Base-by-base conservation (phyloP, 495 filamentous ascomycete species). In the Penicillium lagena region DNA sequence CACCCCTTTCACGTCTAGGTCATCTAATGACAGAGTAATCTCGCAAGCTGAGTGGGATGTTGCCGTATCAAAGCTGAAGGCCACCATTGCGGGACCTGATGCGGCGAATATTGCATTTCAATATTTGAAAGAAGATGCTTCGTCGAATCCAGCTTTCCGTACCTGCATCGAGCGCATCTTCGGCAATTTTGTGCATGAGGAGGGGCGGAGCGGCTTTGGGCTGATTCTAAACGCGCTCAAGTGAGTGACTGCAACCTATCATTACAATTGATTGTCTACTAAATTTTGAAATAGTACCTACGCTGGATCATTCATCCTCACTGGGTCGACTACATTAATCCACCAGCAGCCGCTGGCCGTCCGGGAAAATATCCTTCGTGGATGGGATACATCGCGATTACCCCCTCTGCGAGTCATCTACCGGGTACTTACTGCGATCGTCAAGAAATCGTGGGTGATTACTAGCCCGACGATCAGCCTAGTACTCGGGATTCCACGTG, bases 291-390 rank as follows among this genome's bases (percentile, higher is more conserved):
- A 17, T 56, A 90, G 85, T 47, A 85, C 85, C 28, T 73, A 73
- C 12, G 64, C 80, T 0, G 86, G 85, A 7, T 87, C 80, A 31
- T 58, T 87, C 11, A 60, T 86, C 12, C 60, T 83, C n/a, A 89
- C 86, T 0, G 83, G 85, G 13, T 79, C 79, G 13, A 67, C 69
- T 28, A 82, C 72, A 1, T 76, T 78, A 0, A 62, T 89, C 15
- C 75, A 84, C 40, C 65, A 79, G 39, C 86, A 86, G 48, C 72
- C 82, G 4, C 49, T 83, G 7, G 60, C 70, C 32, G 64, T 76
- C 29, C 77, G 87, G 3, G 72, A 83, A 54, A 69, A 75, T 14
- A 71, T 87, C 33, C 60, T 89, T 9, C 66, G 76, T 15, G 49
- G 66, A 29, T 87, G 85, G 82, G 54, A 64, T 12, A 57, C 56